Evolutionary conservation across 441 rosid species (phyloP).

Genomic region (Erodium trifolium): DNA sequence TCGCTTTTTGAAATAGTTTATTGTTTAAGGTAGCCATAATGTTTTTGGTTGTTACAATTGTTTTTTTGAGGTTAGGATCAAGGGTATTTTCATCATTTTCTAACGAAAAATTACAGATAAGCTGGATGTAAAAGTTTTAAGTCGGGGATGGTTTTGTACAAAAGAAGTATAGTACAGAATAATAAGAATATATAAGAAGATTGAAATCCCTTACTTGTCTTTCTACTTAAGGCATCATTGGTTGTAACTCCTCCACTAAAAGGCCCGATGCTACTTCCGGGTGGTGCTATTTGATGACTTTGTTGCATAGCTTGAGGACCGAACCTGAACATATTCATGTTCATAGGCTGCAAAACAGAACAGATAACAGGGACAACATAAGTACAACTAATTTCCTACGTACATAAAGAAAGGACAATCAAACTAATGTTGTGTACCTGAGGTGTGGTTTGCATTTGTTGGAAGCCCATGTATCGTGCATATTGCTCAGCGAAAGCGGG

Average conservation of each 20-base stretch:
- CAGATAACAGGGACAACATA: background rate
- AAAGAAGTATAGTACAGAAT: too few species aligned
- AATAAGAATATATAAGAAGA: background rate
- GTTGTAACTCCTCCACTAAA: conserved; percentile 22
- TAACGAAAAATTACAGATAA: too few species aligned
- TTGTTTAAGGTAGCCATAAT: too few species aligned
- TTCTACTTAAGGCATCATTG: conserved; percentile 30
- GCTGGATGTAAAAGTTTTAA: too few species aligned
- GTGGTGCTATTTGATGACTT: conserved; percentile 31
- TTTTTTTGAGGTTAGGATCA: too few species aligned
- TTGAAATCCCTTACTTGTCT: conserved; percentile 19
- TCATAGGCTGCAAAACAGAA: conserved; percentile 34
- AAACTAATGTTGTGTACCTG: conserved; percentile 32
- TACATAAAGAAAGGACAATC: background rate
- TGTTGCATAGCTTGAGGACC: conserved; percentile 34
- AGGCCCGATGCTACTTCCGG: conserved; percentile 18
- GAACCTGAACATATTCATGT: conserved; percentile 33
- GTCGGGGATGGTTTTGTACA: too few species aligned
- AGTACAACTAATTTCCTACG: background rate
- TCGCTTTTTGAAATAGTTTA: too few species aligned
- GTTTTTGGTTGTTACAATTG: too few species aligned
- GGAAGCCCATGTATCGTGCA: conserved; percentile 42
- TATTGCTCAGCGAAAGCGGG: conserved; percentile 34
- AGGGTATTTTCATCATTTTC: too few species aligned
- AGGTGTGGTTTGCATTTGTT: conserved; percentile 38